These are phyloP conservation scores for Fusarium irregulare DNA, from an alignment of 2,329 filamentous ascomycete species.

Conservation along the genomic window DNA sequence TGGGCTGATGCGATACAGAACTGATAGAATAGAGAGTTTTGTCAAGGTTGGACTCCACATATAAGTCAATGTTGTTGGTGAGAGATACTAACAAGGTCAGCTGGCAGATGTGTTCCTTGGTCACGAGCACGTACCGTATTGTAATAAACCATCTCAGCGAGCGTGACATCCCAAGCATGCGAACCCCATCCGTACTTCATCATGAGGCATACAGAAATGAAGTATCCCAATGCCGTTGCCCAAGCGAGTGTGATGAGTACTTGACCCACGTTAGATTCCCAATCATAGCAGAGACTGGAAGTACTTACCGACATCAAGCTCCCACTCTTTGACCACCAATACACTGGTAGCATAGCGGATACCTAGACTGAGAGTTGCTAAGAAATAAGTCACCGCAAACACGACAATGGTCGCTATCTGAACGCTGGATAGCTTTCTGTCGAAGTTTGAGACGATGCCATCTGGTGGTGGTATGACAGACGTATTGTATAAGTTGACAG, in stretches of 20 bases:
- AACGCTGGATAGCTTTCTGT: background rate
- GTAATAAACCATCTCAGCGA: background rate
- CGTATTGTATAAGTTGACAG: background rate
- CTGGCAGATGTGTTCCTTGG: fast-evolving
- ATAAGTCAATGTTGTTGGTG: background rate
- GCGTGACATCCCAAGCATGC: background rate
- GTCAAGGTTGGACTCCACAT: constrained; percentile 1
- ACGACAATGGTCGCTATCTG: background rate
- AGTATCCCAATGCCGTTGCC: background rate
- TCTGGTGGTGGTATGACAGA: background rate
- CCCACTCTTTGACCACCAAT: background rate
- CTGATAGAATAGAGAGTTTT: background rate
- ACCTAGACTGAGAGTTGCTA: background rate
- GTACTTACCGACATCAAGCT: background rate
- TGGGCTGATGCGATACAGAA: constrained; percentile 3
- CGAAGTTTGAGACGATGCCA: background rate
- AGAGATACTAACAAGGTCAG: background rate
- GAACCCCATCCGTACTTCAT: constrained; percentile 12
- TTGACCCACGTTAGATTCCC: background rate
- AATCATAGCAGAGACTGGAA: too few relatives aligned
- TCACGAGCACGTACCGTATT: background rate
- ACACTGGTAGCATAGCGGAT: background rate
- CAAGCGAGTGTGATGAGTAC: background rate
- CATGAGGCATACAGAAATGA: constrained; percentile 1
- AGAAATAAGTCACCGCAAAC: background rate